Evolutionary conservation across 768 basidiomycete species (phyloP).

Genomic region (Chalciporus piperatus): DNA sequence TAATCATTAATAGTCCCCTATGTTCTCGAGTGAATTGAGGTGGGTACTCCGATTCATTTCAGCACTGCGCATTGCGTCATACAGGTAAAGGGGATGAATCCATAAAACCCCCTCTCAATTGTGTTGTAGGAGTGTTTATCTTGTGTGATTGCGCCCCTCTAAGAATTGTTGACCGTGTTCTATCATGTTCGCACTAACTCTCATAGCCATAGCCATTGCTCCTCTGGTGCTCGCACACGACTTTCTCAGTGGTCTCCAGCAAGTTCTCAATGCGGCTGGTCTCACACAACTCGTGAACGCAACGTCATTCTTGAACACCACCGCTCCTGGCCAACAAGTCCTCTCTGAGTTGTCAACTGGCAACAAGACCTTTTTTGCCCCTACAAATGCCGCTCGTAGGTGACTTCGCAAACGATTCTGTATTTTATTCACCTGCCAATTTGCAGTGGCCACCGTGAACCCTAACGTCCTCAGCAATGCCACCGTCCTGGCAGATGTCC

Average conservation of each 20-base stretch:
- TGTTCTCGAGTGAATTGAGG: constrained; percentile 1
- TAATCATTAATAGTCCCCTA: neutral
- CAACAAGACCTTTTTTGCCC: constrained; percentile 54
- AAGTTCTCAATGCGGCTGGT: constrained; percentile 38
- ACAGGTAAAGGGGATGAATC: neutral
- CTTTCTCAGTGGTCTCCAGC: constrained; percentile 33
- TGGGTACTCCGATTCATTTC: neutral
- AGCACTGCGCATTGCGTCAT: constrained; percentile 32
- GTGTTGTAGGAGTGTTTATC: neutral
- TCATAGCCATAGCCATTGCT: constrained; percentile 22
- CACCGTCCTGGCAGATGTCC: constrained; percentile 41
- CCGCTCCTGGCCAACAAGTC: constrained; percentile 41
- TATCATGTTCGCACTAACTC: constrained; percentile 18
- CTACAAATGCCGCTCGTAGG: constrained; percentile 54
- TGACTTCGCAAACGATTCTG: neutral
- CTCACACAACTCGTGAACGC: constrained; percentile 42
- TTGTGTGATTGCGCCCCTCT: neutral
- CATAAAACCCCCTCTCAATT: neutral
- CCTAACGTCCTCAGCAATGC: constrained; percentile 26
- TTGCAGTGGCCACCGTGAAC: constrained; percentile 5
- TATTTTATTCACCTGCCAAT: neutral
- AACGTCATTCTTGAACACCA: constrained; percentile 42
- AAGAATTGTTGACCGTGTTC: neutral
- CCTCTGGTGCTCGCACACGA: constrained; percentile 32
- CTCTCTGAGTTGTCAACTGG: constrained; percentile 42